Conservation (phyloP, 2,329 filamentous ascomycete genomes). For the Immersiporthe knoxdaviesiana region DNA sequence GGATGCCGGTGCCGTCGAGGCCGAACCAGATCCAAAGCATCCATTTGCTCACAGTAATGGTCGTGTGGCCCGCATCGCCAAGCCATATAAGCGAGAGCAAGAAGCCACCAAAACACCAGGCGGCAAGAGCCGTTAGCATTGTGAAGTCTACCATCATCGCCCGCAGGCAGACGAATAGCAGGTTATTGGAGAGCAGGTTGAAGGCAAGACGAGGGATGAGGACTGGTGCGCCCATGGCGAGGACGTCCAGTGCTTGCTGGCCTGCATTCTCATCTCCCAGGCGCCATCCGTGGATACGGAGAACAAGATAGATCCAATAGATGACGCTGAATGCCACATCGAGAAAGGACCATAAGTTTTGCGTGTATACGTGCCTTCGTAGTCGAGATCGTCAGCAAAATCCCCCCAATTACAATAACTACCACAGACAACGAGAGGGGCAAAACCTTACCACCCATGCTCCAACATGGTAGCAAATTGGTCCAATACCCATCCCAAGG, state of each 20-base stretch:
- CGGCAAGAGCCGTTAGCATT: slow-evolving; percentile 73
- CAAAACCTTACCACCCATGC: slow-evolving; percentile 62
- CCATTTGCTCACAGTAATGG: slow-evolving; percentile 80
- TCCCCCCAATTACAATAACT: not conserved
- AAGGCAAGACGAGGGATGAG: slow-evolving; percentile 80
- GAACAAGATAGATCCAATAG: slow-evolving; percentile 67
- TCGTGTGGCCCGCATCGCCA: slow-evolving; percentile 62
- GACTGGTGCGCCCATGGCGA: slow-evolving; percentile 79
- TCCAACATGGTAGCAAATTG: slow-evolving; percentile 77
- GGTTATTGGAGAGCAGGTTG: slow-evolving; percentile 80
- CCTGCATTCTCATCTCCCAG: slow-evolving; percentile 51
- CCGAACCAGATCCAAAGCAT: slow-evolving; percentile 96
- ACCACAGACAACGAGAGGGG: not conserved
- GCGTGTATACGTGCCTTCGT: slow-evolving; percentile 77
- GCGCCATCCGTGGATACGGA: slow-evolving; percentile 68
- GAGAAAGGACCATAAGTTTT: slow-evolving; percentile 87
- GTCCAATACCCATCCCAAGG: slow-evolving; percentile 78
- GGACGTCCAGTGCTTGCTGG: slow-evolving; percentile 74
- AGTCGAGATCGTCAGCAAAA: slow-evolving; percentile 41
- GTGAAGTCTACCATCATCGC: slow-evolving; percentile 88
- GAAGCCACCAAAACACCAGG: slow-evolving; percentile 82
- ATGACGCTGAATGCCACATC: slow-evolving; percentile 78
- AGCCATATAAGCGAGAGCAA: slow-evolving; percentile 80
- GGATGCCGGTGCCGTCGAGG: slow-evolving; percentile 71
- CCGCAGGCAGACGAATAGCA: slow-evolving; percentile 78